Evolutionary conservation across 495 filamentous ascomycete species (phyloP).

Genomic region (Aspergillus indologenus): DNA sequence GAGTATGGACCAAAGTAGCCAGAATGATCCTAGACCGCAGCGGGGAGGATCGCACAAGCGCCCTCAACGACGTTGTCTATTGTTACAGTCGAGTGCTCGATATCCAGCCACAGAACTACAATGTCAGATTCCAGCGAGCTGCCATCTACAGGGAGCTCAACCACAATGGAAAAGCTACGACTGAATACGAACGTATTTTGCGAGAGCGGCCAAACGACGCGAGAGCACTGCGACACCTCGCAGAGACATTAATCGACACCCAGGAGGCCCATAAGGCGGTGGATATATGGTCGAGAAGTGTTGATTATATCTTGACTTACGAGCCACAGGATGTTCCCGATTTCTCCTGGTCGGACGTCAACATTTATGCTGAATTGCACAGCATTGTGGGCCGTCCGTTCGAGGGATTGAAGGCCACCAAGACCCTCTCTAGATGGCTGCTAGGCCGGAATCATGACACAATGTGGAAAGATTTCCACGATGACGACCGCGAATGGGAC

Average conservation of each 20-base stretch:
- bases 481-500: conserved; percentile 94
- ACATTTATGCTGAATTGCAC: conserved; percentile 80
- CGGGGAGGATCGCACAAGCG: conserved; percentile 48
- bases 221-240: conserved; percentile 59
- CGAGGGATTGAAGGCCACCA: conserved; percentile 65
- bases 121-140: conserved; percentile 59
- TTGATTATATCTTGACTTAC: conserved; percentile 51
- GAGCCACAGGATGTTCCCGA: conserved; percentile 45
- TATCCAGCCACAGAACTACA: conserved; percentile 54
- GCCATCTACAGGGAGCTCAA: conserved; percentile 57
- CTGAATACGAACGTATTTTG: conserved; percentile 63
- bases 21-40: conserved; percentile 61
- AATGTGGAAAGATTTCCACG: conserved; percentile 73
- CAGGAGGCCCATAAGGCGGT: conserved; percentile 55
- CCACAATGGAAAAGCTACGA: conserved; percentile 52
- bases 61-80: conserved; percentile 56
- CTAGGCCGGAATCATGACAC: conserved; percentile 68
- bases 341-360: conserved; percentile 79
- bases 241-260: conserved; percentile 61
- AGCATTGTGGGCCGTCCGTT: conserved; percentile 56
- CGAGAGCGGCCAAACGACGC: conserved; percentile 56
- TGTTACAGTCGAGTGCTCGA: conserved; percentile 70
- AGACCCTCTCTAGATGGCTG: conserved; percentile 73
- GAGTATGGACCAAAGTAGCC: conserved; percentile 67
- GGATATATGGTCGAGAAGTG: conserved; percentile 57